These are phyloP conservation scores for Scleroderma citrinum DNA, from an alignment of 768 basidiomycete species.

Conservation along the genomic window DNA sequence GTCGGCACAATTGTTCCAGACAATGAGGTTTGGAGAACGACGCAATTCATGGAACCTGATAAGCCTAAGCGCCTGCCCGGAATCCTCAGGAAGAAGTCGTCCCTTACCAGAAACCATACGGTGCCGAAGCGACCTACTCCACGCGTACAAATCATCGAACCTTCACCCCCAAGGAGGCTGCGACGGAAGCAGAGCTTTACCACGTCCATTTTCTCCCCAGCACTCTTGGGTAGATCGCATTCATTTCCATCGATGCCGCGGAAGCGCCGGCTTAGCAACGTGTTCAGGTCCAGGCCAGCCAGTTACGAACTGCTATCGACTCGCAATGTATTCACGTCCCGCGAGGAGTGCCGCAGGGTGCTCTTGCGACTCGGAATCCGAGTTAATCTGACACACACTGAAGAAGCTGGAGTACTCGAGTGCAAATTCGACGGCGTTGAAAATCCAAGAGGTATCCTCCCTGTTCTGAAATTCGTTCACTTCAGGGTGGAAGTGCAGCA, in stretches of 20 bases:
- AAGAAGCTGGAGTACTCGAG: slow-evolving; percentile 62
- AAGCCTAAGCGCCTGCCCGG: slow-evolving; percentile 29
- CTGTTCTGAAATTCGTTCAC: slow-evolving; percentile 59
- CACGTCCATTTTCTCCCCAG: slow-evolving; percentile 26
- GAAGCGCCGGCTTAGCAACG: slow-evolving; percentile 79
- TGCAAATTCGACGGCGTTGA: slow-evolving; percentile 68
- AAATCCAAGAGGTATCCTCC: slow-evolving; percentile 48
- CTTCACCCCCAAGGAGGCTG: slow-evolving; percentile 34
- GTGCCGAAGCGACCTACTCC: slow-evolving; percentile 15
- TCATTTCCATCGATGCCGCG: slow-evolving; percentile 40
- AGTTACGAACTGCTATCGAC: slow-evolving; percentile 52
- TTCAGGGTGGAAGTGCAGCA: slow-evolving; percentile 77
- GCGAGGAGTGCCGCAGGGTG: slow-evolving; percentile 67
- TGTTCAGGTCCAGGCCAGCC: slow-evolving; percentile 81
- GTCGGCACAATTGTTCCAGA: slow-evolving; percentile 9
- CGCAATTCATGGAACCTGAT: slow-evolving; percentile 31
- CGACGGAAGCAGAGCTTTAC: slow-evolving; percentile 18
- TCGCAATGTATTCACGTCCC: slow-evolving; percentile 55
- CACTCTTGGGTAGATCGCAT: slow-evolving; percentile 43
- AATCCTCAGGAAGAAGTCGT: slow-evolving; percentile 40
- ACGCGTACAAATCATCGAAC: slow-evolving; percentile 52
- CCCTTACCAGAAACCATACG: slow-evolving; percentile 31
- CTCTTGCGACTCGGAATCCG: slow-evolving; percentile 67
- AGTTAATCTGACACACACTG: slow-evolving; percentile 59
- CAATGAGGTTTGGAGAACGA: not conserved